Base-by-base conservation (phyloP, 2,329 filamentous ascomycete species). In the Diaporthe nobilis region DNA sequence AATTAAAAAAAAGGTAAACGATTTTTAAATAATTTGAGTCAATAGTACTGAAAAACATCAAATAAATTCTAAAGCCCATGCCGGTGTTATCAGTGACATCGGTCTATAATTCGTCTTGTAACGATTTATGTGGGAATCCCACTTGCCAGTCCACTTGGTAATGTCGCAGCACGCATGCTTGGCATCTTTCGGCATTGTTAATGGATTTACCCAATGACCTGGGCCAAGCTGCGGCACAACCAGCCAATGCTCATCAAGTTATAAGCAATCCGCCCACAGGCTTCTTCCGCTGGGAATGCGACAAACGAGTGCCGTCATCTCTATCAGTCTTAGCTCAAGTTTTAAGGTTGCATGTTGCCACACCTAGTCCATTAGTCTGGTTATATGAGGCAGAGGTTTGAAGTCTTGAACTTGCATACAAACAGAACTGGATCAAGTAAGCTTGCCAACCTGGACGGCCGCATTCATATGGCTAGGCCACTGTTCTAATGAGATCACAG, bases 301-400 rank as follows among this genome's bases (percentile, higher is more conserved):
- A 39, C 70, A 72, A 37, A 61, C 42, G 34, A 51, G 55, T 61
- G n/a, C 57, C 31, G n/a, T 53, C 70, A 61, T 72, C 70, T 72
- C 70, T 72, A 53, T 49, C 44, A 28, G 70, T n/a, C 57, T 49
- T 47, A 37, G 55, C 17, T 42, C 28, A 28, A 61, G 31, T 72
- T n/a, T 51, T 15, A 25, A 13, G 17, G 20, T 28, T 49, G 28
- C 57, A 22, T 60, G 28, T 61, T 51, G 70, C 39, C 70, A 39
- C 28, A 28, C 25, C 60, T 61, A 61, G 42, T 51, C 44, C n/a
- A 28, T 39, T 28, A 61, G 42, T 37, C 31, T 28, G 8, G 25
- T 49, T 51, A 37, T n/a, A n/a, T 17, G 22, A 9, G 5, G 20
- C 70, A 61, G 17, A 47, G 39, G 68, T n/a, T 17, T 57, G 51